Evolutionary conservation across 1,284 basidiomycete species (phyloP), one percentile per base, ranked within the genome.

Genomic region (Malassezia vespertilionis): DNA sequence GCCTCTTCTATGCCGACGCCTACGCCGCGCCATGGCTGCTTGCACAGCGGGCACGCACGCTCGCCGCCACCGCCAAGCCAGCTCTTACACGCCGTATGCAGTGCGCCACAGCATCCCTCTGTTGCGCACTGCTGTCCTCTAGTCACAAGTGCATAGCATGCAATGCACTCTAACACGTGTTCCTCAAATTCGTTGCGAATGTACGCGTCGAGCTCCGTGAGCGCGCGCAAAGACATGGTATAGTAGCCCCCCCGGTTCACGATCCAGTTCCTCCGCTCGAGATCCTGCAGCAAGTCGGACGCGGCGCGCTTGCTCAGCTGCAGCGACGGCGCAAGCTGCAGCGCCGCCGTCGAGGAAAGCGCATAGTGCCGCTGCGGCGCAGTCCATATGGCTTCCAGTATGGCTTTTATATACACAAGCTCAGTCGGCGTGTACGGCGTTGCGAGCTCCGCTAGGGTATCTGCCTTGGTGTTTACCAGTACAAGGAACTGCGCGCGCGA

Each of bases 401-500:
- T 33, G 23, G 53, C 54, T 26, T 60, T 62, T 43, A 68, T 54
- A 27, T 53, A 58, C 2, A 46, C 48, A 21, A 68, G 54, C 46
- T 65, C 65, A 5, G 36, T 17, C 2, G 58, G 31, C 7, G 57
- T 49, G 47, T 65, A 64, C 6, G 60, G 52, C 8, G 63, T 65
- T 3, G 63, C 65, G 24, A 52, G 30, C 37, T 63, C 52, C 9
- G 64, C 59, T 17, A 65, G 34, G 12, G 30, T 28, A 41, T 65
- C 65, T 2, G 34, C 52, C 34, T 61, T 62, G 22, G 65, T 54
- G 24, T 68, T 68, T 33, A 63, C 57, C 9, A 65, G 50, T 4
- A 60, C 58, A 9, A 63, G 33, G 18, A 56, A 38, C 3, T 47
- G 26, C 12, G 37, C 31, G 12, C 51, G 54, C 5, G 44, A 40